Conservation (phyloP, 352 stramenopile genomes). For the Phytophthora pinifolia region DNA sequence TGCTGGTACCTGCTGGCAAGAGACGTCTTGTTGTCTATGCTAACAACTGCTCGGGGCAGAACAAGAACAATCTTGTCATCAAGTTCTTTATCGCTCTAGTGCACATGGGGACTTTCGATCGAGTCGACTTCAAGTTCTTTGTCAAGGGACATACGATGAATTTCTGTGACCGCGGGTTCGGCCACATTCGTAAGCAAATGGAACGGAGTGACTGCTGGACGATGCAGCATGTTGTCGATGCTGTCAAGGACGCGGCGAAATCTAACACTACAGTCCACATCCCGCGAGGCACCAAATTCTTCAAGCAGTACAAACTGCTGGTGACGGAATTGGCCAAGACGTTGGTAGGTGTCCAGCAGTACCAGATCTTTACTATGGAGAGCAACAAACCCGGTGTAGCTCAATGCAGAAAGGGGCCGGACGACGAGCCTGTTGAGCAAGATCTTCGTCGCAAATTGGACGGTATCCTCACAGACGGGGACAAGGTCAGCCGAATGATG, state of each 20-base stretch:
- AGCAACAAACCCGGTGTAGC: not conserved
- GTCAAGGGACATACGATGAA: conserved; percentile 24
- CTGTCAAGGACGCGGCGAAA: not conserved
- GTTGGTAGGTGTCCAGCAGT: conserved; percentile 8
- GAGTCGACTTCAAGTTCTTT: conserved; percentile 21
- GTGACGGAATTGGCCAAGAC: conserved; percentile 12
- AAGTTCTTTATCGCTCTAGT: conserved; percentile 16
- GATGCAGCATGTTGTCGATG: conserved; percentile 11
- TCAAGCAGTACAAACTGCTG: conserved; percentile 11
- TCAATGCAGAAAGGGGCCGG: not conserved
- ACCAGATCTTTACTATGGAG: conserved; percentile 12
- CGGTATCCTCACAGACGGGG: not conserved
- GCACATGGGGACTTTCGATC: conserved; percentile 9
- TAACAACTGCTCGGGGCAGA: conserved; percentile 16
- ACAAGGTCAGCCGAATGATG: conserved; percentile 1
- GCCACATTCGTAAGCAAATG: conserved; percentile 18
- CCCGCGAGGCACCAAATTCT: not conserved
- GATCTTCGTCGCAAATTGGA: conserved; percentile 13
- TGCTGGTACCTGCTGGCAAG: not conserved
- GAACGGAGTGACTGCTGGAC: conserved; percentile 6
- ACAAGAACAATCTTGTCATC: conserved; percentile 22
- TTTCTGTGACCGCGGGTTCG: conserved; percentile 18
- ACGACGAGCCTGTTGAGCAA: not conserved
- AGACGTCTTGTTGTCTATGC: conserved; percentile 11
- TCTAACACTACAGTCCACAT: conserved; percentile 4